Conservation (phyloP, 1,139 yeast genomes). For the Yamadazyma atmosphaerica region DNA sequence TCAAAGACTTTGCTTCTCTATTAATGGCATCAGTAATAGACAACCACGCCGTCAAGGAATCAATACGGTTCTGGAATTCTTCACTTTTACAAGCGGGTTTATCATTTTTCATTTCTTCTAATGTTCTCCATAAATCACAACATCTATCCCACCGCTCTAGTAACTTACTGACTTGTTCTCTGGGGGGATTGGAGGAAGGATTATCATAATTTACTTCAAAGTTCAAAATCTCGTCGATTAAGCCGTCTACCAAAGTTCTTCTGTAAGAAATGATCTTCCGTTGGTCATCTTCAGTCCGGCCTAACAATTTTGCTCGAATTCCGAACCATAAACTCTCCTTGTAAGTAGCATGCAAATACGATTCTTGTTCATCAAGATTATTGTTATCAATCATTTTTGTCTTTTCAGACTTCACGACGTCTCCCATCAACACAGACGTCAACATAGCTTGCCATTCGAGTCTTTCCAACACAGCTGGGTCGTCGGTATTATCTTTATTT, state of each 20-base stretch:
- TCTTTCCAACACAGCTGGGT: constrained; percentile 73
- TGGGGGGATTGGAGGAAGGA: constrained; percentile 28
- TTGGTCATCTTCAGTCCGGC: constrained; percentile 82
- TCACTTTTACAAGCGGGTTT: constrained; percentile 70
- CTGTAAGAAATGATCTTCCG: constrained; percentile 67
- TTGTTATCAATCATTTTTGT: constrained; percentile 63
- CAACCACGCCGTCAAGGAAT: constrained; percentile 83
- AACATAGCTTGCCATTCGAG: constrained; percentile 97
- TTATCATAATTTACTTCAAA: constrained; percentile 55
- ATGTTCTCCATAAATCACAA: constrained; percentile 78
- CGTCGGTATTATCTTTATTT: constrained; percentile 47
- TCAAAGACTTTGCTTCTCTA: constrained; percentile 55
- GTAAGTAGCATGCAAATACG: constrained; percentile 54
- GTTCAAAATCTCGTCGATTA: constrained; percentile 68
- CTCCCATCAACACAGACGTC: constrained; percentile 88
- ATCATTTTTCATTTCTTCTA: constrained; percentile 74
- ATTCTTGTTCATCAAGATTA: constrained; percentile 45
- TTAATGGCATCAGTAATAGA: constrained; percentile 72
- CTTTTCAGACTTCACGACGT: constrained; percentile 88
- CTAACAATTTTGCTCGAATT: constrained; percentile 75
- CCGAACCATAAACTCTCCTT: constrained; percentile 84
- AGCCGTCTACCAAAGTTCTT: constrained; percentile 70
- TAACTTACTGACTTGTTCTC: constrained; percentile 54
- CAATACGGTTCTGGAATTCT: constrained; percentile 66
- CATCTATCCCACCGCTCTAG: constrained; percentile 67